phyloP scores from a whole-genome alignment of 2,329 filamentous ascomycete genomes.

The Verticillium nonalfalfae region DNA sequence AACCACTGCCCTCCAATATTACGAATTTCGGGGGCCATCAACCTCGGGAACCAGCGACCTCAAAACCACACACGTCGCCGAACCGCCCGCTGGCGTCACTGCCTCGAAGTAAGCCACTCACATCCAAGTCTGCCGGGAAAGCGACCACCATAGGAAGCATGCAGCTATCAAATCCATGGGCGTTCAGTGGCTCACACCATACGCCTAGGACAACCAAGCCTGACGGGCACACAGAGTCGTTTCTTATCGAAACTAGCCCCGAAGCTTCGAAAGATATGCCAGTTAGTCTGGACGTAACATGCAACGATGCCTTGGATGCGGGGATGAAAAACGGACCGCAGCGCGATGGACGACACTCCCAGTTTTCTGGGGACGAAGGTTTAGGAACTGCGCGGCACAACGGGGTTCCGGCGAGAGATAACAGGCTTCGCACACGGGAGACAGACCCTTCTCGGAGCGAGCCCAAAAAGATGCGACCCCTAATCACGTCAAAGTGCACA shows the following conservation, averaged over 20 bases:
- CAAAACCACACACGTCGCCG: background rate
- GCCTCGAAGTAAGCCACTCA: conserved; percentile 23
- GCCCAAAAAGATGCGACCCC: too few species aligned
- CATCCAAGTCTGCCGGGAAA: conserved; percentile 17
- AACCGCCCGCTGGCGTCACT: background rate
- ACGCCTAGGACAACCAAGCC: conserved; percentile 26
- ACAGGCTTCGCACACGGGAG: too few species aligned
- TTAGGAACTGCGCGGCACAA: background rate
- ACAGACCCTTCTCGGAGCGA: too few species aligned
- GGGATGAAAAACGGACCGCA: background rate
- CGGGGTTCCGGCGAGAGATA: too few species aligned
- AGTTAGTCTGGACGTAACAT: background rate
- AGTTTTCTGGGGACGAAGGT: background rate
- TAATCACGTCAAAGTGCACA: too few species aligned
- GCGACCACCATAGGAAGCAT: conserved; percentile 14
- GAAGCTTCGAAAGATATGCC: conserved; percentile 22
- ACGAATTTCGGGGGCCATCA: background rate
- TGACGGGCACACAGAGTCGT: conserved; percentile 24
- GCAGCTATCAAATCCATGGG: conserved; percentile 25
- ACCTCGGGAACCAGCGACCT: background rate
- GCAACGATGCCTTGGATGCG: background rate
- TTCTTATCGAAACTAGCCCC: conserved; percentile 40
- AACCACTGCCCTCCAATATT: background rate
- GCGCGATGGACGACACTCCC: background rate
- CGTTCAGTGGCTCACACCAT: conserved; percentile 35